Conservation (phyloP, 805 yeast genomes). For the Kluyveromyces siamensis region DNA sequence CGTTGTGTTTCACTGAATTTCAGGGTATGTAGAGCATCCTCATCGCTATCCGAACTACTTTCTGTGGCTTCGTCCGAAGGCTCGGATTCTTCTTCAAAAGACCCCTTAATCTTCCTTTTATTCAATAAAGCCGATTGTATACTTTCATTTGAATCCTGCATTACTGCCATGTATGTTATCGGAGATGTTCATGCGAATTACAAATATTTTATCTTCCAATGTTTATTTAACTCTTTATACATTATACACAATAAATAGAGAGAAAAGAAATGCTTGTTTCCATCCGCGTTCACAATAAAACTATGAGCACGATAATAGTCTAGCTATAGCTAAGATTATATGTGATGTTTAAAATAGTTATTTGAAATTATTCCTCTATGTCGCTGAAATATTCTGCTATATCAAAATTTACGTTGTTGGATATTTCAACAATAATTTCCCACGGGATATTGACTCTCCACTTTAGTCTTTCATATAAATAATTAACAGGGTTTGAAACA, state of each 20-base stretch:
- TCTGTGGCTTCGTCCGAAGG: background rate
- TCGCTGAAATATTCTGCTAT: slow-evolving; percentile 47
- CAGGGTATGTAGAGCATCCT: background rate
- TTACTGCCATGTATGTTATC: background rate
- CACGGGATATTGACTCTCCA: slow-evolving; percentile 77
- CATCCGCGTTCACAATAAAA: too few relatives aligned
- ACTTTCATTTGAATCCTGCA: background rate
- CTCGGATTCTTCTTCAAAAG: background rate
- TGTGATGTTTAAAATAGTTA: too few relatives aligned
- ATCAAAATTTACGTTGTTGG: slow-evolving; percentile 57
- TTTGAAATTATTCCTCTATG: slow-evolving; percentile 7
- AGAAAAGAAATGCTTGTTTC: too few relatives aligned
- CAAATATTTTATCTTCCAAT: too few relatives aligned
- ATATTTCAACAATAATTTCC: slow-evolving; percentile 50
- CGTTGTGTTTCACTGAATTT: background rate
- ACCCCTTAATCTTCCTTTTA: background rate
- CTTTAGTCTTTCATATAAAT: slow-evolving; percentile 55
- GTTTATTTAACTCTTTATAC: too few relatives aligned
- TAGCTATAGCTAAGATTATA: background rate
- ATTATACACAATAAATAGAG: too few relatives aligned
- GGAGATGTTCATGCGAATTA: too few relatives aligned
- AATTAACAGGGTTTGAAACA: slow-evolving; percentile 37
- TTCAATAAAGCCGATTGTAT: background rate
- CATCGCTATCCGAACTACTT: background rate
- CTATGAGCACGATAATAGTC: too few relatives aligned